phyloP scores from a whole-genome alignment of 805 yeast genomes.

The Spathaspora girioi region DNA sequence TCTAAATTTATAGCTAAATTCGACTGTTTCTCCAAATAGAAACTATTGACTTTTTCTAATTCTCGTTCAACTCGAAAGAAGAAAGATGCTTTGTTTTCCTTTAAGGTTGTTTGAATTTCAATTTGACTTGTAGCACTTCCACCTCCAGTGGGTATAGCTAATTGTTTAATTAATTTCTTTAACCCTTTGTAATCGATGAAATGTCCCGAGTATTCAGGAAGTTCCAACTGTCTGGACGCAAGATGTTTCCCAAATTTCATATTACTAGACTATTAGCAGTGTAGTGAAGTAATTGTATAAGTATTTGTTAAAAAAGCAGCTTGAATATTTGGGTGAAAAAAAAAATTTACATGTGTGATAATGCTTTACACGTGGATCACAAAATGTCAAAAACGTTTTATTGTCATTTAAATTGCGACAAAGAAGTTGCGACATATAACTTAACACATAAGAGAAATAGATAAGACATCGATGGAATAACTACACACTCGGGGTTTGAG shows the following conservation, averaged over 20 bases:
- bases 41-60: slow-evolving; percentile 90
- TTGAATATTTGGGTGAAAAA: not conserved
- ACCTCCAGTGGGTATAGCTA: slow-evolving; percentile 44
- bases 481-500: too few relatives aligned
- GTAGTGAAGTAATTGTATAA: too few relatives aligned
- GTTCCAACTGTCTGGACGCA: slow-evolving; percentile 89
- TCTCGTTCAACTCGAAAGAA: slow-evolving; percentile 91
- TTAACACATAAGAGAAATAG: too few relatives aligned
- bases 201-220: slow-evolving; percentile 91
- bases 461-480: too few relatives aligned
- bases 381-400: not conserved
- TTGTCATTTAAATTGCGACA: too few relatives aligned
- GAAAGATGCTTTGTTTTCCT: slow-evolving; percentile 87
- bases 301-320: too few relatives aligned
- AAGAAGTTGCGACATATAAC: not conserved
- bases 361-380: not conserved
- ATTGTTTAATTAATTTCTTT: slow-evolving; percentile 84
- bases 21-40: slow-evolving; percentile 86
- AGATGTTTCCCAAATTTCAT: slow-evolving; percentile 94
- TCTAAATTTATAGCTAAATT: slow-evolving; percentile 79
- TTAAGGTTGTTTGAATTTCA: slow-evolving; percentile 48
- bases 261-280: too few relatives aligned
- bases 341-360: not conserved
- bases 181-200: slow-evolving; percentile 93
- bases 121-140: slow-evolving; percentile 19